Evolutionary conservation across 1,139 yeast genomes (phyloP), one percentile per base, ranked within the genome.

Genomic region (Geotrichum citri-aurantii): DNA sequence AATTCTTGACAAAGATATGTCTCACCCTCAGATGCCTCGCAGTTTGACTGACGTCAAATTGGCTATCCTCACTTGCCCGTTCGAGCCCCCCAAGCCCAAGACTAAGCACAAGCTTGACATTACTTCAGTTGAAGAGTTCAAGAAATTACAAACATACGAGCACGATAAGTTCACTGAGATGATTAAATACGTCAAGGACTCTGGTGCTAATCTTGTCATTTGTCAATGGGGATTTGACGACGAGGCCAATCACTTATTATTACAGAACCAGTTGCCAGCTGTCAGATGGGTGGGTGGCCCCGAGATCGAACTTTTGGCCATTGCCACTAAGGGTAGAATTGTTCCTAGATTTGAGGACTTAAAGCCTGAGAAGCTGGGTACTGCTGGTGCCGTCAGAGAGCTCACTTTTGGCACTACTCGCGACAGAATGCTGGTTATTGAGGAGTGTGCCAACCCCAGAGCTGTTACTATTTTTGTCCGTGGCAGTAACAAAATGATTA

Each of bases 221-320:
- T 93, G 99, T 77, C 99, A 93, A 77, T 93, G 99, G 99, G 99
- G 99, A 14, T 95, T 95, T 70, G 99, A 95, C 72, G 99, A 95
- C 73, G 99, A 95, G 77, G 99, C 99, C 50, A 95, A 93, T 75
- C 97, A 95, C 74, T 77, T 93, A 70, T 80, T 93, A 63, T 79
- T 92, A 67, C 89, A 95, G 67, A 90, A 92, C 73, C 82, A 88
- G 50, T 81, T 93, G 64, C 96, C 96, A 56, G 98, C 99, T 44
- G 95, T 95, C 51, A 85, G 99, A 79, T 95, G 99, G 99, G 96
- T 95, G 59, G 99, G 99, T 61, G 99, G 99, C 48, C 90, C 96
- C 56, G 99, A 95, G 71, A 81, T 93, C 67, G 99, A 93, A 76
- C 81, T 90, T 64, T 85, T 95, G 69, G 99, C 99, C 47, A 93